Evolutionary conservation across 257 asterid species (phyloP).

Genomic region (Solanum etuberosum): DNA sequence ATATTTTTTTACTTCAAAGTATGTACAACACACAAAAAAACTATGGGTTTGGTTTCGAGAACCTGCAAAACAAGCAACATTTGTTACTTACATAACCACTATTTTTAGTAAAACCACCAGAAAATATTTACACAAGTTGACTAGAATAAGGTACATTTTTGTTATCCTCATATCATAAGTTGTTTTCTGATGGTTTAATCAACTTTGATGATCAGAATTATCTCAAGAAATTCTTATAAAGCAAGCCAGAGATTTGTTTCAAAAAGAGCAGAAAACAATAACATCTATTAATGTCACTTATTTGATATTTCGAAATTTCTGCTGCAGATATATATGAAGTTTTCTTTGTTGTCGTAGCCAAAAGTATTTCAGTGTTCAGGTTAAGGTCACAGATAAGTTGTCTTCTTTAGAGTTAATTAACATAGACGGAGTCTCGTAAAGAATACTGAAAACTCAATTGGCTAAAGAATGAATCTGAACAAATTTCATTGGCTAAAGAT

Average conservation of each 20-base stretch:
- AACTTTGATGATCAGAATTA: not conserved
- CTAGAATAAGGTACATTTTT: not conserved
- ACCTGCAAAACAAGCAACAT: not conserved
- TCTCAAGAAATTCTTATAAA: not conserved
- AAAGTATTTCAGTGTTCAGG: not conserved
- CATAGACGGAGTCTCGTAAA: not conserved
- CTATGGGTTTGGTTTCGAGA: not conserved
- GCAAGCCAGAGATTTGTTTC: not conserved
- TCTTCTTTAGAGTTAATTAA: not conserved
- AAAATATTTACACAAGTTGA: not conserved
- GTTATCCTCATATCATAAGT: not conserved
- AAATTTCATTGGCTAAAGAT: not conserved
- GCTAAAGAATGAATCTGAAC: not conserved
- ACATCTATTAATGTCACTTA: not conserved
- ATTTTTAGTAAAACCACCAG: not conserved
- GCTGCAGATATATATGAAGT: not conserved
- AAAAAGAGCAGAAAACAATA: not conserved
- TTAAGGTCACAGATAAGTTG: not conserved
- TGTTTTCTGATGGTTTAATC: not conserved
- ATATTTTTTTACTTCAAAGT: not conserved
- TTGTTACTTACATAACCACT: not conserved
- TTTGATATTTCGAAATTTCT: not conserved
- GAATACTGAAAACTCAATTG: not conserved
- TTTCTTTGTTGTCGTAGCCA: not conserved
- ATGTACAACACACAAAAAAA: not conserved